Percentiles rank a stretch among this genome's conserved stretches.
These are phyloP conservation scores for Mycena capillaripes DNA, from an alignment of 768 basidiomycete genomes.

Conservation along the genomic window DNA sequence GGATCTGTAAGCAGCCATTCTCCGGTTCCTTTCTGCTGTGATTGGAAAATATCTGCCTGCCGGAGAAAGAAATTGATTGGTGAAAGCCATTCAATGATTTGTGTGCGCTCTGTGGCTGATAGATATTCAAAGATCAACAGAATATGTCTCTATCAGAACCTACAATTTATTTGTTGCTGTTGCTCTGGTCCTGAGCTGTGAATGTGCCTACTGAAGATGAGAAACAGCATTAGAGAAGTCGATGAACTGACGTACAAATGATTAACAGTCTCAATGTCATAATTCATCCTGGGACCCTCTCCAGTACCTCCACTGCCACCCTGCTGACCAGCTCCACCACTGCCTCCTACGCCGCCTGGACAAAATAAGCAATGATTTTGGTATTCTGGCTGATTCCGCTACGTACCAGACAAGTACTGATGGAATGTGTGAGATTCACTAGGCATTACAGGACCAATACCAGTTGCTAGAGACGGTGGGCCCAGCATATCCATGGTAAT, in stretches of 20 bases:
- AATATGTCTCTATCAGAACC: not conserved
- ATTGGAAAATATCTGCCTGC: too few species aligned
- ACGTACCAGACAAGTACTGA: not conserved
- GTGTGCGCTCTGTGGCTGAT: too few species aligned
- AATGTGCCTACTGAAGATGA: not conserved
- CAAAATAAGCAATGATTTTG: not conserved
- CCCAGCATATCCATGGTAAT: not conserved
- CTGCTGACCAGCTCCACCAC: not conserved
- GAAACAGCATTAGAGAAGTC: not conserved
- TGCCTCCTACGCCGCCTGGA: not conserved
- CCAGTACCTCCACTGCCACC: too few species aligned
- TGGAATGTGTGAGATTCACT: not conserved
- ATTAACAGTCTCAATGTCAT: too few species aligned
- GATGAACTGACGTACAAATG: not conserved
- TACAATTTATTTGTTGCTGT: not conserved
- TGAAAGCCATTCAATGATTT: too few species aligned
- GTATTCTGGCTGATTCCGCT: too few species aligned
- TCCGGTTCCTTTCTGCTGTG: too few species aligned
- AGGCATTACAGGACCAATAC: too few species aligned
- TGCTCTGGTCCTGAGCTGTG: not conserved
- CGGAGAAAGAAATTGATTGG: too few species aligned
- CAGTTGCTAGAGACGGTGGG: not conserved
- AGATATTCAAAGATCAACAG: too few species aligned
- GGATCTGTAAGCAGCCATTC: not conserved
- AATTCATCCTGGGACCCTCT: too few species aligned